A percentile compares a stretch with the other conserved stretches of the same genome.
phyloP scores from a whole-genome alignment of 768 basidiomycete genomes.

The Lentinula aciculospora region DNA sequence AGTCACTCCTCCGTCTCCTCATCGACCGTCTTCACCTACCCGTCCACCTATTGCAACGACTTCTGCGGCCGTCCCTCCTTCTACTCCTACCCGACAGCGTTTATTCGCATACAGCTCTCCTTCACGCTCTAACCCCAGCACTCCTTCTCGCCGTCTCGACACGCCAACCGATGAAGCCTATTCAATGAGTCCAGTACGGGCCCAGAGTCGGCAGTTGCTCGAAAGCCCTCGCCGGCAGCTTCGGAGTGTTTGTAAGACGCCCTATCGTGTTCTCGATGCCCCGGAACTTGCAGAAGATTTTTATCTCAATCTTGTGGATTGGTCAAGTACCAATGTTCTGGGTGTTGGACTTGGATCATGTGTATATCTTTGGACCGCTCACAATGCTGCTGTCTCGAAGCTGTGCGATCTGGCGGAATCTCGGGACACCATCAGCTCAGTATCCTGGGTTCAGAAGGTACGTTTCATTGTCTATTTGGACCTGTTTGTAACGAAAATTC shows the following conservation, averaged over 20 bases:
- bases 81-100: constrained; percentile 52
- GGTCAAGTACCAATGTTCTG: constrained; percentile 92
- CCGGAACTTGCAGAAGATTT: constrained; percentile 98
- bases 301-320: constrained; percentile 96
- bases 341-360: constrained; percentile 89
- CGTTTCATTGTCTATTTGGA: neutral
- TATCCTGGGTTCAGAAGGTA: constrained; percentile 87
- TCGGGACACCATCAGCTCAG: constrained; percentile 75
- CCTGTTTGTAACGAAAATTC: too few relatives aligned
- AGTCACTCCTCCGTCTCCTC: constrained; percentile 68
- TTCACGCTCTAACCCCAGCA: constrained; percentile 48
- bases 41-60: constrained; percentile 37
- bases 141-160: constrained; percentile 61
- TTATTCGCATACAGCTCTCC: constrained; percentile 68
- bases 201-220: constrained; percentile 75
- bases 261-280: constrained; percentile 94
- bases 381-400: constrained; percentile 88
- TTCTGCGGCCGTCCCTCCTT: constrained; percentile 33
- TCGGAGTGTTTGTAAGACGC: constrained; percentile 86
- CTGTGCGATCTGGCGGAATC: constrained; percentile 74
- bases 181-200: constrained; percentile 84
- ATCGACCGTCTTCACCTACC: constrained; percentile 56
- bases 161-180: constrained; percentile 86
- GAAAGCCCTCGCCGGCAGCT: constrained; percentile 79
- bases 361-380: constrained; percentile 96